Base-by-base conservation (phyloP, 1,284 basidiomycete genomes). In the Bjerkandera adusta region DNA sequence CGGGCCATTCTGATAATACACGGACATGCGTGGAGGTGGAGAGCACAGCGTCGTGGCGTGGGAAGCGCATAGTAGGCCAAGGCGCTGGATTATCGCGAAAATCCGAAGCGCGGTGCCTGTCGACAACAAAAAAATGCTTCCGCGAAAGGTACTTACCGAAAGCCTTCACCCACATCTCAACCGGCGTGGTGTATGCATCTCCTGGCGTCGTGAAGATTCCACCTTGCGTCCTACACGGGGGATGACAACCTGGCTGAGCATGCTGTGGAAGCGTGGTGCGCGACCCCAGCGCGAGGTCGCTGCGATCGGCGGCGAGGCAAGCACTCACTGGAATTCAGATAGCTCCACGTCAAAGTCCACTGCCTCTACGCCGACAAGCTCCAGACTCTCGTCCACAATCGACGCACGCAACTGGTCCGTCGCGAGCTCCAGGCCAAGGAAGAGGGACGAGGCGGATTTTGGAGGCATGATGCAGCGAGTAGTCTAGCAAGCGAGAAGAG, bases 161-260 rank as follows among this genome's bases (percentile, higher is more conserved):
- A 8, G 76, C 85, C 64, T 87, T 87, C 44, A 89, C 77, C 85
- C 89, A 90, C 85, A 91, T 88, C 58, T 90, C 87, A 27, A 90
- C 77, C 1, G 89, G 88, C 3, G 85, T 87, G 25, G 86, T 90
- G 60, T 86, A 89, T 21, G 85, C 85, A 67, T 90, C 87, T 26
- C 87, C 87, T 3, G 85, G 84, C 0, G 86, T 87, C 33, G 87
- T 90, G 65, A 90, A 89, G 51, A 90, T 87, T 5, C 88, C 89
- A 34, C 87, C 85, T 54, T 86, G 83, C 1, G 88, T 91, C 63
- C 89, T 91, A 58, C 5, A 29, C 18, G 44, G 15, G 7, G 40
- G 13, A 34, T 24, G 36, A 5, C 11, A 20, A 33, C 29, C 24
- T 33, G 35, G 11, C 43, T 45, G 50, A 52, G 48, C 38, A 43